phyloP scores from a whole-genome alignment of 805 yeast genomes.

The Metschnikowia gelsemii region DNA sequence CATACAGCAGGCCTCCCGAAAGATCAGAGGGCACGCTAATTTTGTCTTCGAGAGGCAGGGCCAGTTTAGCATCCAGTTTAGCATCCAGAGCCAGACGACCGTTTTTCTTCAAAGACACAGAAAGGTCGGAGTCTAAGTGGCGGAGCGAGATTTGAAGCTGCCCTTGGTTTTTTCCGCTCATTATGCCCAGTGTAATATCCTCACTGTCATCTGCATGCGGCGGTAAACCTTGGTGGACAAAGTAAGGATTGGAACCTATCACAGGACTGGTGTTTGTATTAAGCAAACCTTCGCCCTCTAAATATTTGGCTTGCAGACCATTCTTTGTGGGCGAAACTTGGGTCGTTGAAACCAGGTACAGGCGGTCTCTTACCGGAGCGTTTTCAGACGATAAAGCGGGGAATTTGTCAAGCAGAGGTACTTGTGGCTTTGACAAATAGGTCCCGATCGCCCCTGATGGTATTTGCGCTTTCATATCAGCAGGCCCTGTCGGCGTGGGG shows the following conservation, averaged over 20 bases:
- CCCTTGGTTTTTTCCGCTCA: slow-evolving; percentile 19
- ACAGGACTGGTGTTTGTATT: slow-evolving; percentile 23
- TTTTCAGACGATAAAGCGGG: neutral
- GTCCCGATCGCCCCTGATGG: no score
- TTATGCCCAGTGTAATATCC: slow-evolving; percentile 10
- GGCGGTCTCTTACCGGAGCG: neutral
- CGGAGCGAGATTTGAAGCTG: slow-evolving; percentile 39
- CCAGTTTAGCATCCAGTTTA: no score
- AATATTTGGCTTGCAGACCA: neutral
- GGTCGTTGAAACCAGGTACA: neutral
- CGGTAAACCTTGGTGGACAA: slow-evolving; percentile 58
- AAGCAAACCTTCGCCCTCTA: no score
- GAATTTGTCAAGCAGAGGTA: slow-evolving; percentile 1
- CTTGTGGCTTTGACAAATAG: no score
- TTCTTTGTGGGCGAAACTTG: neutral
- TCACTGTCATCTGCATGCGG: slow-evolving; percentile 41
- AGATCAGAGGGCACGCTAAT: slow-evolving; percentile 1
- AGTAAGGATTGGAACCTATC: slow-evolving; percentile 46
- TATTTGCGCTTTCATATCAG: neutral
- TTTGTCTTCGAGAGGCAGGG: slow-evolving; percentile 5
- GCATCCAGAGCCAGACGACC: no score
- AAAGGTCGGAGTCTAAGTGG: slow-evolving; percentile 31
- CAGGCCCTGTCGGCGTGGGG: neutral
- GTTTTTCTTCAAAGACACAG: slow-evolving; percentile 6
- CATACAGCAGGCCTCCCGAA: slow-evolving; percentile 3